Conservation (phyloP, 345 rosid genomes). For the Sonneratia alba region DNA sequence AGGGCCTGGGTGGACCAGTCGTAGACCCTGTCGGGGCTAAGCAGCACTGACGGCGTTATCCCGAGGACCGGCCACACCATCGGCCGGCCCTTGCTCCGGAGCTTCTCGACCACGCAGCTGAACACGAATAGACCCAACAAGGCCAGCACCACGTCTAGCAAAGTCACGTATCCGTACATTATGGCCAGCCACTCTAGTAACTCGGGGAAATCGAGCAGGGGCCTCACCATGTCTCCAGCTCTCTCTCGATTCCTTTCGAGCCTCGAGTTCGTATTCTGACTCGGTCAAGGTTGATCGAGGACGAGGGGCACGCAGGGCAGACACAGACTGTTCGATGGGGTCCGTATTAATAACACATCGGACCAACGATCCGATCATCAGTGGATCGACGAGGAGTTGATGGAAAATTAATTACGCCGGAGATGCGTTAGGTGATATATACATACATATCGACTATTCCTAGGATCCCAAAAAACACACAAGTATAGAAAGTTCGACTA, state of each 20-base stretch:
- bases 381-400: background rate
- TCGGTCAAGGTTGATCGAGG: background rate
- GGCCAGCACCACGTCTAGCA: slow-evolving; percentile 37
- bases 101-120: slow-evolving; percentile 34
- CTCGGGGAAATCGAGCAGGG: background rate
- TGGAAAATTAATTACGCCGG: background rate
- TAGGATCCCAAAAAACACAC: no score
- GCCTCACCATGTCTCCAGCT: background rate
- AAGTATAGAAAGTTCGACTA: no score
- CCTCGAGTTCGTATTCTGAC: no score
- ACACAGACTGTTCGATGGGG: background rate
- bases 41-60: slow-evolving; percentile 28
- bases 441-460: background rate
- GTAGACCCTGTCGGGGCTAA: slow-evolving; percentile 20
- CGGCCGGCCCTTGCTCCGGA: slow-evolving; percentile 37
- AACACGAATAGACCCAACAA: slow-evolving; percentile 40
- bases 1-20: slow-evolving; percentile 36
- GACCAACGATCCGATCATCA: background rate
- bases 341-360: background rate
- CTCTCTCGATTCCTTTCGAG: no score
- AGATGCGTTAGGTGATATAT: background rate
- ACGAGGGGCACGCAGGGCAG: background rate
- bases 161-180: slow-evolving; percentile 6
- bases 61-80: slow-evolving; percentile 66
- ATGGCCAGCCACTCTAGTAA: slow-evolving; percentile 1